Conservation (phyloP, 2,329 filamentous ascomycete genomes). For the Scytalidium sp. region DNA sequence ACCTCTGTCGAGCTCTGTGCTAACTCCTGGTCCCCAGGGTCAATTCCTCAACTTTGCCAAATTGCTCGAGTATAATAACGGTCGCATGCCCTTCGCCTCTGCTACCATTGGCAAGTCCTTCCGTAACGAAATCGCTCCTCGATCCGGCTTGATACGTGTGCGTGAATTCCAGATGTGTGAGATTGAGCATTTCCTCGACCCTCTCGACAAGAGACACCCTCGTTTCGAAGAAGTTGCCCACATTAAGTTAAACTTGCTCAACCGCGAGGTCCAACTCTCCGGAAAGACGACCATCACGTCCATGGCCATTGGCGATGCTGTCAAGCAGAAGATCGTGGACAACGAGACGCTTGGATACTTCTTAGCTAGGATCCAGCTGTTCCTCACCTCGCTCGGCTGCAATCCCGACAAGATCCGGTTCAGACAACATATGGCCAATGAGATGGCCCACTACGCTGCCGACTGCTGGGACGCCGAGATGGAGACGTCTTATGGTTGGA, state of each 20-base stretch:
- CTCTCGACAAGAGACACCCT: constrained; percentile 89
- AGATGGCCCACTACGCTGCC: constrained; percentile 90
- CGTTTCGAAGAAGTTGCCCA: constrained; percentile 85
- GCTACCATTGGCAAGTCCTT: constrained; percentile 98
- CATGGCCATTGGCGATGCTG: constrained; percentile 81
- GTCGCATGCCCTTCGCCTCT: constrained; percentile 93
- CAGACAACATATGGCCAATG: constrained; percentile 92
- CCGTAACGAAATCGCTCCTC: constrained; percentile 95
- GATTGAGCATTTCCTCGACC: constrained; percentile 98
- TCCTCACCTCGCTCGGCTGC: constrained; percentile 83
- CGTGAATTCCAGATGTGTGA: constrained; percentile 99
- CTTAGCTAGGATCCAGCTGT: constrained; percentile 87
- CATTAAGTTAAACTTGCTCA: constrained; percentile 78
- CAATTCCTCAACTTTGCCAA: constrained; percentile 98
- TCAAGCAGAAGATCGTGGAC: constrained; percentile 78
- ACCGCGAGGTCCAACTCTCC: constrained; percentile 79
- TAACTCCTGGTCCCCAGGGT: constrained; percentile 42
- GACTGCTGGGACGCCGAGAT: constrained; percentile 99
- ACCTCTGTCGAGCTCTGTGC: background rate
- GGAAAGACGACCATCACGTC: constrained; percentile 76
- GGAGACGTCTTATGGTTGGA: constrained; percentile 89
- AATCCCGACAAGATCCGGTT: constrained; percentile 89
- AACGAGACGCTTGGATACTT: constrained; percentile 99
- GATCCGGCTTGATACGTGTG: constrained; percentile 86
- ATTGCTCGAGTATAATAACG: constrained; percentile 93